Evolutionary conservation across 2,329 filamentous ascomycete species (phyloP), one percentile per base, ranked within the genome.

Genomic region (Cladosporium sp.): DNA sequence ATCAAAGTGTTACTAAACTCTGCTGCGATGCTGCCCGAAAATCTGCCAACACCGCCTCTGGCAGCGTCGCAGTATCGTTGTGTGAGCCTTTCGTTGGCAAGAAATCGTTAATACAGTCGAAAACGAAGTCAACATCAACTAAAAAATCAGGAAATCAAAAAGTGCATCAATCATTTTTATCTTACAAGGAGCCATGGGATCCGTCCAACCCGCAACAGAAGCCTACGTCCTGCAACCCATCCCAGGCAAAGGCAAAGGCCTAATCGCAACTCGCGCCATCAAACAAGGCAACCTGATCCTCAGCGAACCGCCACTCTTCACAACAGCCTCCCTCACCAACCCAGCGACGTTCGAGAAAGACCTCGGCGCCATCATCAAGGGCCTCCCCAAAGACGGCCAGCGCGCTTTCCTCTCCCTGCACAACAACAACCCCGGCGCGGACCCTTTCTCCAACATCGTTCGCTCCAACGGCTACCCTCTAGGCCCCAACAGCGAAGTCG

Each of bases 211-310:
- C 7, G 41, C 41, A 32, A 32, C 41, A 52, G n/a, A 30, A 28
- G 34, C 61, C 1, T 71, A 68, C 66, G 66, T 64, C 11, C 36
- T 68, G 7, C 65, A 68, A 59, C 59, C 67, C 26, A 65, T 71
- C 11, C 68, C 68, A 18, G 78, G 74, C 21, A 80, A 78, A 72
- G 80, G 81, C 2, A 77, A 76, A 74, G 79, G 80, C 8, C 73
- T 83, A 7, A 67, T 82, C 58, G 79, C 80, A 11, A 74, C 49
- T 7, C 59, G 67, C 26, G 68, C 76, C 57, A 80, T 82, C 65
- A 64, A 72, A 3, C 77, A 71, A 65, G 80, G 80, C 52, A 80
- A 77, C 10, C 72, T 77, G 30, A 78, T 83, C 63, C 68, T 82
- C 34, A 76, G 70, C 21, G 80, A 83, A 71, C 65, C 71, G 5